Percentiles rank a stretch among this genome's conserved stretches.
phyloP scores from a whole-genome alignment of 148 eudicot species.

The Fagopyrum esculentum region DNA sequence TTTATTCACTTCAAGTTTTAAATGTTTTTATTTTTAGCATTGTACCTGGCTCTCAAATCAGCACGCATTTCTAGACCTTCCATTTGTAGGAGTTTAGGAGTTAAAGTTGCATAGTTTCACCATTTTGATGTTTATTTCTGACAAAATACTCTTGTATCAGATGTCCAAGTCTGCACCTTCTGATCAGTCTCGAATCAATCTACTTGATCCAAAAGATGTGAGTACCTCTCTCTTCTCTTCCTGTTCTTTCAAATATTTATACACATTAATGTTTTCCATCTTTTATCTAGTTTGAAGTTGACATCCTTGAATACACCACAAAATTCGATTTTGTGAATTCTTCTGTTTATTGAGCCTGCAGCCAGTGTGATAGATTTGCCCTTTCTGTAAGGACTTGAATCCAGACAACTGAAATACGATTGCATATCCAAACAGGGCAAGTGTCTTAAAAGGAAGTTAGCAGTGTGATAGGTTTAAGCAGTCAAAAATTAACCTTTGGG shows the following conservation, averaged over 20 bases:
- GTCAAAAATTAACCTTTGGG: not conserved
- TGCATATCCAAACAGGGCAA: not conserved
- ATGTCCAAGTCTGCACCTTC: no score
- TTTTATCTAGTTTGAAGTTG: not conserved
- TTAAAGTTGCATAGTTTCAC: no score
- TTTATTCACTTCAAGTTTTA: no score
- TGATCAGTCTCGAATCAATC: no score
- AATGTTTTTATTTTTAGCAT: no score
- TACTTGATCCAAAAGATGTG: constrained; percentile 57
- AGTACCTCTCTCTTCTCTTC: constrained; percentile 26
- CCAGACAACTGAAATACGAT: not conserved
- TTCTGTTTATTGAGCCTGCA: no score
- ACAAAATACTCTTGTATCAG: no score
- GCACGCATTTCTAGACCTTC: no score
- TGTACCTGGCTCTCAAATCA: no score
- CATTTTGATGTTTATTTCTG: no score
- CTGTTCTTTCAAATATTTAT: not conserved
- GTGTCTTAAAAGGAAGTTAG: not conserved
- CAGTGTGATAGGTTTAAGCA: not conserved
- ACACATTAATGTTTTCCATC: not conserved
- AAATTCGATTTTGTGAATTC: no score
- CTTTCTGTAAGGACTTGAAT: not conserved
- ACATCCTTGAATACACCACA: not conserved
- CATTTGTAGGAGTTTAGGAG: no score
- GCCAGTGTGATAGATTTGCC: not conserved